Percentiles rank a stretch among this genome's conserved stretches.
phyloP scores from a whole-genome alignment of 2,329 filamentous ascomycete species.

The Fusarium oxysporum region DNA sequence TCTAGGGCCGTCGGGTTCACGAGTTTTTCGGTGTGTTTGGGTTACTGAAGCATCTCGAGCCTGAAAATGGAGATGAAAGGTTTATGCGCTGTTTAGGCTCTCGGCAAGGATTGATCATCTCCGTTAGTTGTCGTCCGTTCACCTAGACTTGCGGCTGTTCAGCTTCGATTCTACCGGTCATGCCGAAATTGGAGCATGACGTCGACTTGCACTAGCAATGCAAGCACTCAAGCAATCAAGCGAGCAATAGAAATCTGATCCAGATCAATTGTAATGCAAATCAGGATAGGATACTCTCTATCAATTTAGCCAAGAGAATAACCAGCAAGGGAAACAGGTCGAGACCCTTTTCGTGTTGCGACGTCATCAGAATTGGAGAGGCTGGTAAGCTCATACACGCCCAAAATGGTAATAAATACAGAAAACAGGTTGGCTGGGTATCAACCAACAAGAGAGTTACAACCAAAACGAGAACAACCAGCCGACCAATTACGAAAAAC shows the following conservation, averaged over 20 bases:
- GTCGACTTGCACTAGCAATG: conserved; percentile 27
- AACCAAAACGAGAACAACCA: not conserved
- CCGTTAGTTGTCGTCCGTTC: not conserved
- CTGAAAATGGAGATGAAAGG: conserved; percentile 15
- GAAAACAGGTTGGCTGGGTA: conserved; percentile 34
- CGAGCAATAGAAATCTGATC: not conserved
- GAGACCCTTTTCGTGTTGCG: not conserved
- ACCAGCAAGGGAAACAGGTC: not conserved
- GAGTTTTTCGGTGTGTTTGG: not conserved
- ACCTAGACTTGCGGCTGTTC: not conserved
- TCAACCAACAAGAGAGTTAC: conserved; percentile 3
- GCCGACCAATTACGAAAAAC: not conserved
- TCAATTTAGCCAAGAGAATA: conserved; percentile 6
- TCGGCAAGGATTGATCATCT: not conserved
- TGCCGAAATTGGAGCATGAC: conserved; percentile 34
- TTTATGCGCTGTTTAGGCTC: conserved; percentile 1
- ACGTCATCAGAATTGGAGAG: conserved; percentile 33
- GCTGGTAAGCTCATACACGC: conserved; percentile 18
- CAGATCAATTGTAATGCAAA: conserved; percentile 3
- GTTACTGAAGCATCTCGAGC: not conserved
- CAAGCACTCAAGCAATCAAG: conserved; percentile 31
- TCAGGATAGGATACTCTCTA: not conserved
- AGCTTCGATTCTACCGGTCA: conserved; percentile 2
- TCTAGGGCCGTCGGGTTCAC: conserved; percentile 2
- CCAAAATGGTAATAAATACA: conserved; percentile 22